These are phyloP conservation scores for barley (Hordeum vulgare) DNA, from an alignment of 176 grass and related monocot species.

Conservation along the genomic window DNA sequence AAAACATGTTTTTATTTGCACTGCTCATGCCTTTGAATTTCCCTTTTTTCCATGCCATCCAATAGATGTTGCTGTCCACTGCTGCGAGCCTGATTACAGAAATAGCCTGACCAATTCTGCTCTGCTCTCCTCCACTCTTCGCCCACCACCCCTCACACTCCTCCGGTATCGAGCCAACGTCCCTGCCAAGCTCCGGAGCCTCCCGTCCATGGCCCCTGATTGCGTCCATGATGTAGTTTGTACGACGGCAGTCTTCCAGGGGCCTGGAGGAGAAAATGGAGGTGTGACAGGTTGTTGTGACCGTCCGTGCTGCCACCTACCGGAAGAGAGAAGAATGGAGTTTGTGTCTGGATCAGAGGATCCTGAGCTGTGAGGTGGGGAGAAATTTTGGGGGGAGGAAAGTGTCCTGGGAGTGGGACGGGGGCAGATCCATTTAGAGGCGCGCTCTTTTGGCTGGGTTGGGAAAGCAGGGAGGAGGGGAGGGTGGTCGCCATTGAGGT, in stretches of 20 bases:
- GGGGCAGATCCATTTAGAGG: slow-evolving; percentile 10
- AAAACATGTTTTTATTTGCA: background rate
- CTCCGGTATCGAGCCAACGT: background rate
- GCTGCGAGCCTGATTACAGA: slow-evolving; percentile 1
- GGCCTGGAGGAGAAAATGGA: background rate
- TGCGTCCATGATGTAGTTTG: rapidly evolving
- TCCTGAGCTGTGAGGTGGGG: background rate
- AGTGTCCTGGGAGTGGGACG: slow-evolving; percentile 25
- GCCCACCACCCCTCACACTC: background rate
- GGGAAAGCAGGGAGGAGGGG: slow-evolving; percentile 12
- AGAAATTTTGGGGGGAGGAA: background rate
- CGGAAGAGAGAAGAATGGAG: background rate
- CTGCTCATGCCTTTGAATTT: background rate
- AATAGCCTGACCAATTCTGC: background rate
- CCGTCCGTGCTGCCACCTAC: background rate
- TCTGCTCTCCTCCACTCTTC: background rate
- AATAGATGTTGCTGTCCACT: background rate
- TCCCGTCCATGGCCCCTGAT: background rate
- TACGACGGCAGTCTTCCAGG: background rate
- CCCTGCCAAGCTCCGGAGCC: background rate
- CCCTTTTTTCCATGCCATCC: background rate
- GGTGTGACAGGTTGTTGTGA: background rate
- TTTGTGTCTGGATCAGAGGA: background rate
- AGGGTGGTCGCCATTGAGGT: slow-evolving; percentile 27
- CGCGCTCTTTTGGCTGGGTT: background rate